These are phyloP conservation scores for Fagopyrum tataricum DNA, from an alignment of 148 eudicot genomes.

Conservation along the genomic window DNA sequence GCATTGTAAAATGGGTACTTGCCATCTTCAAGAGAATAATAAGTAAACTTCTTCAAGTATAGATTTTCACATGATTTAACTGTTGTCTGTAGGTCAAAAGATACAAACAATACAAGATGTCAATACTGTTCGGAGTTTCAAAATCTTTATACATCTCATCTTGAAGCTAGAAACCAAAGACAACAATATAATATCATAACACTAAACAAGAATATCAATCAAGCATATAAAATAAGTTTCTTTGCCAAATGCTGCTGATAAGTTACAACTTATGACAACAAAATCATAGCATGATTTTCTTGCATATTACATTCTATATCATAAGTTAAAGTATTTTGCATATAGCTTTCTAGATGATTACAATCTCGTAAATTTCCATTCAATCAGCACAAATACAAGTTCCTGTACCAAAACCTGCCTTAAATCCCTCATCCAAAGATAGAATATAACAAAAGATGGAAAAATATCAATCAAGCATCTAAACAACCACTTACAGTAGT, in stretches of 20 bases:
- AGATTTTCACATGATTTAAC: constrained; percentile 93
- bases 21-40: constrained; percentile 76
- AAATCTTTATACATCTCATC: neutral
- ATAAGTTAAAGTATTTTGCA: neutral
- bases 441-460: neutral
- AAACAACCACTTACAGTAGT: neutral
- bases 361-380: neutral
- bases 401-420: neutral
- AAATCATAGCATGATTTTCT: neutral
- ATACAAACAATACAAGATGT: neutral
- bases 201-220: neutral
- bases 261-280: neutral
- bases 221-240: no score
- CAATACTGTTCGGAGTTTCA: neutral
- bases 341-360: neutral
- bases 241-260: neutral
- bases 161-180: neutral
- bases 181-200: neutral
- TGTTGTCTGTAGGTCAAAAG: constrained; percentile 54
- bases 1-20: constrained; percentile 75
- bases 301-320: neutral
- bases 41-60: constrained; percentile 76
- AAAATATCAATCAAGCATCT: neutral
- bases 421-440: neutral
- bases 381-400: neutral